Percentiles rank a stretch among this genome's conserved stretches.
Evolutionary conservation across 2,329 filamentous ascomycete genomes (phyloP).

Genomic region (Tolypocladium inflatum): DNA sequence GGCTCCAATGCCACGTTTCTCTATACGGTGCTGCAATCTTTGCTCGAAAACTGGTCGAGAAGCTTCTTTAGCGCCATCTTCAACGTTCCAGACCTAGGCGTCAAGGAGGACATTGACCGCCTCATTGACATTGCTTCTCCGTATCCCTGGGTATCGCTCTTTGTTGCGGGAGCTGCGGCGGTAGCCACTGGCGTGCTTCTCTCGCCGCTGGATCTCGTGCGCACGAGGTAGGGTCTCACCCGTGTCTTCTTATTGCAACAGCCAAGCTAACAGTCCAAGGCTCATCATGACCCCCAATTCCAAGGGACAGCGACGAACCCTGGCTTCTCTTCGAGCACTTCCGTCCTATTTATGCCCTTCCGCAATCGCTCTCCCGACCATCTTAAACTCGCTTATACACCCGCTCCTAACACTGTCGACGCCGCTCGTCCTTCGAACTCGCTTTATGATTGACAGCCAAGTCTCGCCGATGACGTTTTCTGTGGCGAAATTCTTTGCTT

Average conservation of each 20-base stretch:
- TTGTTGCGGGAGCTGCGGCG: constrained; percentile 56
- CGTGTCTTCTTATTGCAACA: too few species aligned
- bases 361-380: constrained; percentile 68
- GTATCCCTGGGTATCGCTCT: constrained; percentile 71
- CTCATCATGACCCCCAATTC: constrained; percentile 78
- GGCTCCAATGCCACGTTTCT: constrained; percentile 86
- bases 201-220: constrained; percentile 79
- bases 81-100: constrained; percentile 76
- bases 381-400: constrained; percentile 77
- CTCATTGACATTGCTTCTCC: constrained; percentile 64
- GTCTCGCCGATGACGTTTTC: constrained; percentile 75
- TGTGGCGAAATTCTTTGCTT: constrained; percentile 71
- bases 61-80: constrained; percentile 85
- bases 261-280: constrained; percentile 30
- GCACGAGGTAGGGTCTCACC: constrained; percentile 46
- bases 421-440: constrained; percentile 77
- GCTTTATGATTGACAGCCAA: constrained; percentile 73
- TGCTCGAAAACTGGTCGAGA: constrained; percentile 85
- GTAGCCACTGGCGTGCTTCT: constrained; percentile 71
- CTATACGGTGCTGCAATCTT: constrained; percentile 76
- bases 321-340: constrained; percentile 67
- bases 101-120: constrained; percentile 69
- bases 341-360: constrained; percentile 68
- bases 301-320: constrained; percentile 64
- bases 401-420: constrained; percentile 74